Evolutionary conservation across 208 protist species (phyloP).

Genomic region (Borovskyia barvae): DNA sequence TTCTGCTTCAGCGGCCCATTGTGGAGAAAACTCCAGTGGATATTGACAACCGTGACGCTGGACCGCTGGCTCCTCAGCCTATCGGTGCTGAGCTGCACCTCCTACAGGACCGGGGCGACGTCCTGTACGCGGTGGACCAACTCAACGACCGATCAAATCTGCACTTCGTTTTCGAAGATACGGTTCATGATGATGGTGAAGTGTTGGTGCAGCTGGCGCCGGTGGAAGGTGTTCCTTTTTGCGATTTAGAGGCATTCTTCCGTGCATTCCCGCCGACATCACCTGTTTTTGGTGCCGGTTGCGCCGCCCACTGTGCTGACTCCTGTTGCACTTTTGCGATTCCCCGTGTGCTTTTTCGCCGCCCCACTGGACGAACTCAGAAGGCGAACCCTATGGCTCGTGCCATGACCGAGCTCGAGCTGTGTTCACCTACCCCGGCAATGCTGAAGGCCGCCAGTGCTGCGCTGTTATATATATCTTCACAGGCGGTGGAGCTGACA

Average conservation of each 20-base stretch:
- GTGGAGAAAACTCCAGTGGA: conserved; percentile 38
- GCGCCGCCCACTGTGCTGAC: conserved; percentile 33
- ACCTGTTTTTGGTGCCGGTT: neutral
- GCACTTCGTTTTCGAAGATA: conserved; percentile 57
- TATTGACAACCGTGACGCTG: conserved; percentile 37
- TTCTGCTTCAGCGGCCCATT: conserved; percentile 51
- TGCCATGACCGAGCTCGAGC: conserved; percentile 37
- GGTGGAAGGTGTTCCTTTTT: conserved; percentile 73
- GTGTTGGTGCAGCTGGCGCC: conserved; percentile 68
- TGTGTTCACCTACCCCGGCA: conserved; percentile 23
- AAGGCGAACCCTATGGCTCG: conserved; percentile 64
- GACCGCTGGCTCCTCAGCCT: conserved; percentile 38
- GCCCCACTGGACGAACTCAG: conserved; percentile 38
- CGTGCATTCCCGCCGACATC: conserved; percentile 9
- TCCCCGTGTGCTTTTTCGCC: conserved; percentile 58
- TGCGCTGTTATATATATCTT: conserved; percentile 43
- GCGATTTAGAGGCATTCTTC: conserved; percentile 60
- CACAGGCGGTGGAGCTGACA: conserved; percentile 30
- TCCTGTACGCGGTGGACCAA: conserved; percentile 45
- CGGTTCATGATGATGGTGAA: conserved; percentile 75
- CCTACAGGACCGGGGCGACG: conserved; percentile 64
- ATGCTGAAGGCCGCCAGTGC: conserved; percentile 36
- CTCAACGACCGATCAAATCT: conserved; percentile 43
- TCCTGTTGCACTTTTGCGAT: conserved; percentile 64
- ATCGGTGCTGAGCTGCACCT: conserved; percentile 68